Base-by-base conservation (phyloP, 306 rosid species). In the Alnus glutinosa region DNA sequence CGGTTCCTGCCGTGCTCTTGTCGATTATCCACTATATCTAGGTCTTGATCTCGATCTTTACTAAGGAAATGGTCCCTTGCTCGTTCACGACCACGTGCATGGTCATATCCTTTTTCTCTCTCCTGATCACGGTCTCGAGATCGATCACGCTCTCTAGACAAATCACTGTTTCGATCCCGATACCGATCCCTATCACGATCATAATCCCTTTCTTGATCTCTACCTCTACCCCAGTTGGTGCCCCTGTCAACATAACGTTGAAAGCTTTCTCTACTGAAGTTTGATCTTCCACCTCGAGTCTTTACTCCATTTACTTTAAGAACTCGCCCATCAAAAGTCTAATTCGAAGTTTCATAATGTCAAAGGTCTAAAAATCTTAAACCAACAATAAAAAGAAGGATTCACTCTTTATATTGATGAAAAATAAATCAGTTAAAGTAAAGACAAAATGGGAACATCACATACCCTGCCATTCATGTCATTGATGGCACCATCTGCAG, bases 381-480 rank as follows among this genome's bases (percentile, higher is more conserved):
- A 79, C 37, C 19, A 74, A 63, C 34, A 75, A 34, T 39, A 71
- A 11, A 59, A 57, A 55, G 47, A 86, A 62, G 58, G 37, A 42
- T 48, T 57, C 55, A 1, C 12, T 39, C 13, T n/a, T 42, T 39
- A 16, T 8, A 7, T 16, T 39, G 48, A 8, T 66, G 48, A 11
- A 66, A 66, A 9, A 64, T 16, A 12, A 59, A 48, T 55, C 54
- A 55, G 5, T 57, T 2, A 70, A 34, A 46, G 14, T 18, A 55
- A 52, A 10, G 48, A 76, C 30, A 23, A 16, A 49, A 36, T 8
- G 28, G 46, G 28, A 32, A 46, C 47, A 75, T 48, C 49, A 77
- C 90, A 71, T 86, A 95, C 99, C 86, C 96, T 88, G 81, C 98
- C 99, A 78, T 95, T 92, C 99, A 95, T 91, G 78, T 87, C 96